Conservation (phyloP, 2,329 filamentous ascomycete genomes). For the Chrysoporthe cubensis region DNA sequence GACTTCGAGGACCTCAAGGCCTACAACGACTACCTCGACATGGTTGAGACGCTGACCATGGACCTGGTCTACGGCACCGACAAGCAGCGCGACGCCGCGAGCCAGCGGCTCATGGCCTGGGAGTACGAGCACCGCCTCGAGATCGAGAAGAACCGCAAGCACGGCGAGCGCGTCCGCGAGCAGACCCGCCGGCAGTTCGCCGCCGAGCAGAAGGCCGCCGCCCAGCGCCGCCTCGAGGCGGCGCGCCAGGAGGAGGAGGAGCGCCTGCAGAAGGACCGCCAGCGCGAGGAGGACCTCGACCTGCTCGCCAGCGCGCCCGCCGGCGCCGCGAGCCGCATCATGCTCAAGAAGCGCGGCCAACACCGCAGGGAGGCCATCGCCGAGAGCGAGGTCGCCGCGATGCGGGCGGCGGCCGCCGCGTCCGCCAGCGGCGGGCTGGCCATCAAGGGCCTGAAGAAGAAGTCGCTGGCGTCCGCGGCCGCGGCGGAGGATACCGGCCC, state of each 20-base stretch:
- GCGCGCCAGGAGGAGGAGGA: slow-evolving; percentile 73
- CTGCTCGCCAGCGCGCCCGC: slow-evolving; percentile 67
- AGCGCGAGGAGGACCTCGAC: slow-evolving; percentile 71
- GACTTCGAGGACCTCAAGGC: slow-evolving; percentile 84
- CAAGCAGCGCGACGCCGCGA: slow-evolving; percentile 51
- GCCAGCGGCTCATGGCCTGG: slow-evolving; percentile 65
- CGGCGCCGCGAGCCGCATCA: slow-evolving; percentile 58
- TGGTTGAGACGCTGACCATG: slow-evolving; percentile 87
- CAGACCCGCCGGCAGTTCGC: slow-evolving; percentile 57
- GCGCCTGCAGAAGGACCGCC: slow-evolving; percentile 63
- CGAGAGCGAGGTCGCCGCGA: slow-evolving; percentile 44
- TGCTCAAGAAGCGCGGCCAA: slow-evolving; percentile 75
- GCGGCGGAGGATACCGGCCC: slow-evolving; percentile 69
- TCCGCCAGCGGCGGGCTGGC: slow-evolving; percentile 48
- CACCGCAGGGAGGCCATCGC: slow-evolving; percentile 38
- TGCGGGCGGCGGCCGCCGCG: slow-evolving; percentile 31
- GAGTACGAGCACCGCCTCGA: slow-evolving; percentile 72
- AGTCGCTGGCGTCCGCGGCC: slow-evolving; percentile 46
- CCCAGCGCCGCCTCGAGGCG: slow-evolving; percentile 65
- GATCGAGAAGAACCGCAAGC: slow-evolving; percentile 64
- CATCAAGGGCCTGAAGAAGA: slow-evolving; percentile 78
- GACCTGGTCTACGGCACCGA: slow-evolving; percentile 79
- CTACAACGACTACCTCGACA: slow-evolving; percentile 94
- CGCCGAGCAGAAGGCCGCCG: slow-evolving; percentile 69
- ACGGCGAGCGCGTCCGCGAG: slow-evolving; percentile 58